A percentile compares a stretch with the other conserved stretches of the same genome.
Conservation (phyloP, 495 filamentous ascomycete species). For the Neurospora sp. region DNA sequence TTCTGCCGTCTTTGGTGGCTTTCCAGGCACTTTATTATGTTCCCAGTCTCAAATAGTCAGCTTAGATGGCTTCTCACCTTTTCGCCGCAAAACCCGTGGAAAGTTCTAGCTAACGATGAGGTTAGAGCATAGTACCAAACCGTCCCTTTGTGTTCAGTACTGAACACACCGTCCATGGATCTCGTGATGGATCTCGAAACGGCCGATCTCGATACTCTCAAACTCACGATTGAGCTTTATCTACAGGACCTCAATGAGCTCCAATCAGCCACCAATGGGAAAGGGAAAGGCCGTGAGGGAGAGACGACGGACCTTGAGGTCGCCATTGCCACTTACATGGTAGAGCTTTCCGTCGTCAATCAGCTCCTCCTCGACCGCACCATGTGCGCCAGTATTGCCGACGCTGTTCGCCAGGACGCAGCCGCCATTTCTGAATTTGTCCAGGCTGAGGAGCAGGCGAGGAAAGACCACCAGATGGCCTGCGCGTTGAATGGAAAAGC, state of each 20-base stretch:
- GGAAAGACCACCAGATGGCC: conserved; percentile 15
- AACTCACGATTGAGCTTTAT: conserved; percentile 19
- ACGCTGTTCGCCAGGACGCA: conserved; percentile 19
- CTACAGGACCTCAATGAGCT: conserved; percentile 22
- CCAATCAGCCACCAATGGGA: background rate
- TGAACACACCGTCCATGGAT: background rate
- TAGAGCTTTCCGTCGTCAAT: conserved; percentile 16
- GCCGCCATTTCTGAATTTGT: conserved; percentile 6
- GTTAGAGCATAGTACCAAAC: background rate
- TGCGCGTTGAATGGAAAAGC: no score
- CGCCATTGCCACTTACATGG: conserved; percentile 16
- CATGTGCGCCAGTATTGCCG: conserved; percentile 26
- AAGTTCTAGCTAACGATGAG: no score
- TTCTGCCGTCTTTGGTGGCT: no score
- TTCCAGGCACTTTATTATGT: no score
- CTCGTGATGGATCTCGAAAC: background rate
- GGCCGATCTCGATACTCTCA: background rate
- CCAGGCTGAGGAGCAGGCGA: conserved; percentile 13
- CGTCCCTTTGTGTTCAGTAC: background rate
- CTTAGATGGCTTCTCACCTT: no score
- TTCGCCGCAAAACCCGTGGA: no score
- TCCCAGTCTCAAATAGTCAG: no score
- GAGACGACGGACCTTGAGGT: conserved; percentile 15
- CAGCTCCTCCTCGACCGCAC: conserved; percentile 15
- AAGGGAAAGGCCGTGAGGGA: conserved; percentile 23